Conservation (phyloP, 2,329 filamentous ascomycete species). For the Lachnellula occidentalis region DNA sequence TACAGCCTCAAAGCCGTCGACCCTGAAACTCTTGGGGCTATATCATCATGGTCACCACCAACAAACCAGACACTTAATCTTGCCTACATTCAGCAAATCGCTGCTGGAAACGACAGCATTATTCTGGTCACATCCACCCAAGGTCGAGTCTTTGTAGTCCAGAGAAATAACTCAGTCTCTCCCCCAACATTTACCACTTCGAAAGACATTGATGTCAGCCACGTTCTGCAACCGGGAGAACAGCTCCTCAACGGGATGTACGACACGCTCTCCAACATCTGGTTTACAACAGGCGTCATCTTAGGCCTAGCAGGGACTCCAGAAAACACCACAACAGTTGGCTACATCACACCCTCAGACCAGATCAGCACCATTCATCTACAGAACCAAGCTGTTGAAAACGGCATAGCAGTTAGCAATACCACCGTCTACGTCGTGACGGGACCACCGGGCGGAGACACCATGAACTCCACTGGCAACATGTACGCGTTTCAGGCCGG, state of each 20-base stretch:
- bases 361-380: constrained; percentile 3
- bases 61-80: not conserved
- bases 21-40: not conserved
- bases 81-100: not conserved
- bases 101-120: not conserved
- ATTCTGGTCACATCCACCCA: not conserved
- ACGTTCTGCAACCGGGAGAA: not conserved
- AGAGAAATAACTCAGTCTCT: not conserved
- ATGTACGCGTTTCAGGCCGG: constrained; percentile 2
- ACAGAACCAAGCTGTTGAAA: constrained; percentile 12
- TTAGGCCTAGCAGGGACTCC: not conserved
- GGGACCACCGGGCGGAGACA: constrained; percentile 4
- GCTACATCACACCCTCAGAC: not conserved
- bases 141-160: not conserved
- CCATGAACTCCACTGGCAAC: constrained; percentile 6
- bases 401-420: constrained; percentile 15
- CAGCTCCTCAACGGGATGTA: not conserved
- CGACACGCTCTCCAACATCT: not conserved
- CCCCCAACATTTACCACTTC: not conserved
- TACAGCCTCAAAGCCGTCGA: not conserved
- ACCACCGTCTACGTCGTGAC: constrained; percentile 12
- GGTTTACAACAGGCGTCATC: constrained; percentile 1
- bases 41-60: not conserved
- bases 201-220: not conserved
- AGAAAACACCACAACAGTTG: not conserved